Conservation (phyloP, 2,329 filamentous ascomycete genomes). For the Ilyonectria sp. region DNA sequence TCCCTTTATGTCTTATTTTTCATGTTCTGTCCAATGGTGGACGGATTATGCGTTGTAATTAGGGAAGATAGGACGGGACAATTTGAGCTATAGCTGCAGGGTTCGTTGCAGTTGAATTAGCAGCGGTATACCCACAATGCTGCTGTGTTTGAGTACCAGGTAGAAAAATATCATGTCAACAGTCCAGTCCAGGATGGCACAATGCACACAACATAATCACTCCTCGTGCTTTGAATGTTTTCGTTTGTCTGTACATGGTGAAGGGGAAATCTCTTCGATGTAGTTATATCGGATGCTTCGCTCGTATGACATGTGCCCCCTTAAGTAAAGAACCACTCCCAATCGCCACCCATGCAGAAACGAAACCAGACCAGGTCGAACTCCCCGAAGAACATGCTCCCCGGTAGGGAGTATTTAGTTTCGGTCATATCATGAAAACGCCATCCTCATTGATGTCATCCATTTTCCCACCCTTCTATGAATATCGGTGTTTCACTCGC, state of each 20-base stretch:
- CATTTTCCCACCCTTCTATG: conserved; percentile 9
- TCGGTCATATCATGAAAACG: conserved; percentile 38
- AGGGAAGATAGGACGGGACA: conserved; percentile 30
- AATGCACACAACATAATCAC: background rate
- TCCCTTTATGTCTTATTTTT: conserved; percentile 28
- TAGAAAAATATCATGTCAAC: conserved; percentile 22
- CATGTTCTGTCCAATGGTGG: conserved; percentile 34
- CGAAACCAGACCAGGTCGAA: conserved; percentile 21
- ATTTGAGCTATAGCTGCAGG: conserved; percentile 21
- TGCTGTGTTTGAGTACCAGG: conserved; percentile 22
- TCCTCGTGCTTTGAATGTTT: background rate
- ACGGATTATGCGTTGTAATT: conserved; percentile 30
- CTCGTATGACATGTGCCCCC: conserved; percentile 11
- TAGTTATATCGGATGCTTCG: conserved; percentile 10
- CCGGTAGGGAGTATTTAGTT: conserved; percentile 24
- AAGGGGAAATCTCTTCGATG: background rate
- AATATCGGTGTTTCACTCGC: background rate
- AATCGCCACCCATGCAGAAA: conserved; percentile 22
- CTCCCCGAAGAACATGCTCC: conserved; percentile 25
- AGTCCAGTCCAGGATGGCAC: conserved; percentile 14
- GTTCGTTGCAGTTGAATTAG: conserved; percentile 28
- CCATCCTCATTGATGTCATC: conserved; percentile 27
- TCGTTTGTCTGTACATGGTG: background rate
- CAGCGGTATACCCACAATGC: conserved; percentile 31
- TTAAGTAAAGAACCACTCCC: conserved; percentile 19